Evolutionary conservation across 2,329 filamentous ascomycete genomes (phyloP).

Genomic region (Monilinia laxa): DNA sequence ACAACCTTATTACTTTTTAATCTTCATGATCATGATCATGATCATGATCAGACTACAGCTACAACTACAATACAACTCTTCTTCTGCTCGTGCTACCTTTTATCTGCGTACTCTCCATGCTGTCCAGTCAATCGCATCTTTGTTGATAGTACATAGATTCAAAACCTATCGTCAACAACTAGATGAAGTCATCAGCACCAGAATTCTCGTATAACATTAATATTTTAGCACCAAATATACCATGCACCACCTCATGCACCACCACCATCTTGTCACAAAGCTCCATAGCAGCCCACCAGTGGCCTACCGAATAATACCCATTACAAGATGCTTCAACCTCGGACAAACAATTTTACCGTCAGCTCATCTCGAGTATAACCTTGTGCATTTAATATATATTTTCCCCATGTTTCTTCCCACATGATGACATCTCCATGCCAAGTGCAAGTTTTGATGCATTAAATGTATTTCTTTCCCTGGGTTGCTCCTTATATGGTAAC

Average conservation of each 20-base stretch:
- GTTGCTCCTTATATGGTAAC: not conserved
- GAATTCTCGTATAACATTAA: not conserved
- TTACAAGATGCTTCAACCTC: not conserved
- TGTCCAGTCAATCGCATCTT: not conserved
- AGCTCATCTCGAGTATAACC: not conserved
- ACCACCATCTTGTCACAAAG: not conserved
- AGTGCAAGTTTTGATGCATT: too few species aligned
- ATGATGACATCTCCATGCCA: too few species aligned
- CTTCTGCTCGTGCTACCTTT: not conserved
- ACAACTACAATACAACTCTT: not conserved
- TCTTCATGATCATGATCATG: too few species aligned
- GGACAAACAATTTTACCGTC: conserved; percentile 10
- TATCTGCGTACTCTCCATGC: not conserved
- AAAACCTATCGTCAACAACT: not conserved
- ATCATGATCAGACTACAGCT: too few species aligned
- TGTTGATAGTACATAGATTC: not conserved
- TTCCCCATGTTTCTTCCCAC: not conserved
- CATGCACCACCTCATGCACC: not conserved
- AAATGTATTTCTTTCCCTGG: too few species aligned
- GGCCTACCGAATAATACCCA: too few species aligned
- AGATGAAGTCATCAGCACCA: not conserved
- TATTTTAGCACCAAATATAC: not conserved
- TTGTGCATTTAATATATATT: not conserved
- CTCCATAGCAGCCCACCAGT: too few species aligned
- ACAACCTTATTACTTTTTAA: not conserved